Evolutionary conservation across 306 rosid genomes (phyloP).

Genomic region (Alnus glutinosa): DNA sequence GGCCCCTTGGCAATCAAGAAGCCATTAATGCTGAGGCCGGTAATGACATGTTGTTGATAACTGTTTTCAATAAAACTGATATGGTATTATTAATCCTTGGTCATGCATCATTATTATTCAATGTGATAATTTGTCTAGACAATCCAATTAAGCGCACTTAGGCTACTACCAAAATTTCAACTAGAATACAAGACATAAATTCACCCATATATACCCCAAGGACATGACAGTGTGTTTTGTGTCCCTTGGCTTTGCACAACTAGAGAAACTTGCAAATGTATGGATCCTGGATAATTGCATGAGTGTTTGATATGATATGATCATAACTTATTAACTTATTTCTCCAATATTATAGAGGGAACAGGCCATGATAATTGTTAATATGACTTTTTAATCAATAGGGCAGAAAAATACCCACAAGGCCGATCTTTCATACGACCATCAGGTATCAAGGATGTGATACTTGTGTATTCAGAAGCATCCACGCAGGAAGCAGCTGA

Average conservation of each 20-base stretch:
- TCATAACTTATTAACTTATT: background rate
- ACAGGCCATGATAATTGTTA: conserved; percentile 7
- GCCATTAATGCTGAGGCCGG: conserved; percentile 71
- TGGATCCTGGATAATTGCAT: conserved; percentile 16
- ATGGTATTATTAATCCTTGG: background rate
- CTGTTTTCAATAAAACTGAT: background rate
- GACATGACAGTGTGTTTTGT: background rate
- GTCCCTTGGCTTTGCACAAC: background rate
- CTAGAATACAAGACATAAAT: background rate
- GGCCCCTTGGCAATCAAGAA: conserved; percentile 76
- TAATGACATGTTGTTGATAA: conserved; percentile 18
- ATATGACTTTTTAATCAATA: conserved; percentile 19
- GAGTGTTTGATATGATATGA: background rate
- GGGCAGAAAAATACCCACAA: conserved; percentile 60
- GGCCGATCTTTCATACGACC: conserved; percentile 91
- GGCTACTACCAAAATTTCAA: background rate
- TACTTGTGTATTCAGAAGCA: conserved; percentile 88
- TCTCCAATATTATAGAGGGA: background rate
- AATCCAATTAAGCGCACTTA: background rate
- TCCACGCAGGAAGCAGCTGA: conserved; percentile 72
- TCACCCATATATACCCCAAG: background rate
- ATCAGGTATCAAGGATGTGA: conserved; percentile 90
- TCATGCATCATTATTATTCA: background rate
- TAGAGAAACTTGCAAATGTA: background rate
- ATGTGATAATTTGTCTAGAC: background rate